Evolutionary conservation across 1,284 basidiomycete species (phyloP).

Genomic region (Pterula multifida): DNA sequence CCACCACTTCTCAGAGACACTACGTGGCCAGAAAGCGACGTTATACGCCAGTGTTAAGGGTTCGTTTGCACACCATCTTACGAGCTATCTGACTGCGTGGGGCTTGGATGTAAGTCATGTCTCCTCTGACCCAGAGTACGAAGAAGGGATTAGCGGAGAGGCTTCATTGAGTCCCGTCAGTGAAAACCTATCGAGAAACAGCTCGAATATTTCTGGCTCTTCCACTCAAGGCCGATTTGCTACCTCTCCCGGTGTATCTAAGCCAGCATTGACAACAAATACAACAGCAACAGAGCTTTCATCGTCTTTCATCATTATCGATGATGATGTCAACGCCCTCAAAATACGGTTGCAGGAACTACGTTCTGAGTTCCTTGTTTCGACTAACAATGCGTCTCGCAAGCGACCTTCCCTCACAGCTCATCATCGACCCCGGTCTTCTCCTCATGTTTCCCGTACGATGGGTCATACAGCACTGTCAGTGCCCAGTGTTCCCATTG

Average conservation of each 20-base stretch:
- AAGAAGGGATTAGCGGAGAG: slow-evolving; percentile 22
- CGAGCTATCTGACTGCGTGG: slow-evolving; percentile 88
- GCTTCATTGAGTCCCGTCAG: slow-evolving; percentile 10
- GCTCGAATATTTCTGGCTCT: neutral
- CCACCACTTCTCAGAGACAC: slow-evolving; percentile 62
- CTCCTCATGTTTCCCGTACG: slow-evolving; percentile 57
- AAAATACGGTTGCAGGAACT: slow-evolving; percentile 57
- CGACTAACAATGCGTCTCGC: slow-evolving; percentile 25
- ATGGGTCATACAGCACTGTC: slow-evolving; percentile 23
- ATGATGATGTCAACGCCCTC: slow-evolving; percentile 75
- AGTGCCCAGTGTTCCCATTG: slow-evolving; percentile 21
- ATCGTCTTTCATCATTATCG: slow-evolving; percentile 70
- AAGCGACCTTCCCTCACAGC: slow-evolving; percentile 69
- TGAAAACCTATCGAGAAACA: neutral
- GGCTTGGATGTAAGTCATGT: slow-evolving; percentile 85
- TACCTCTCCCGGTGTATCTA: neutral
- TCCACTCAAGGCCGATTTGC: neutral
- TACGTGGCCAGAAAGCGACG: slow-evolving; percentile 72
- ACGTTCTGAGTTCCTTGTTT: slow-evolving; percentile 41
- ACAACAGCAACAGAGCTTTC: slow-evolving; percentile 14
- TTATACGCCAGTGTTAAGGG: slow-evolving; percentile 76
- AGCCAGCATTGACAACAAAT: slow-evolving; percentile 12
- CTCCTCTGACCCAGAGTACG: slow-evolving; percentile 40
- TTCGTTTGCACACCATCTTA: slow-evolving; percentile 82
- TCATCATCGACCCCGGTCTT: slow-evolving; percentile 65